phyloP scores from a whole-genome alignment of 2,329 filamentous ascomycete species.

The Beauveria sp. region DNA sequence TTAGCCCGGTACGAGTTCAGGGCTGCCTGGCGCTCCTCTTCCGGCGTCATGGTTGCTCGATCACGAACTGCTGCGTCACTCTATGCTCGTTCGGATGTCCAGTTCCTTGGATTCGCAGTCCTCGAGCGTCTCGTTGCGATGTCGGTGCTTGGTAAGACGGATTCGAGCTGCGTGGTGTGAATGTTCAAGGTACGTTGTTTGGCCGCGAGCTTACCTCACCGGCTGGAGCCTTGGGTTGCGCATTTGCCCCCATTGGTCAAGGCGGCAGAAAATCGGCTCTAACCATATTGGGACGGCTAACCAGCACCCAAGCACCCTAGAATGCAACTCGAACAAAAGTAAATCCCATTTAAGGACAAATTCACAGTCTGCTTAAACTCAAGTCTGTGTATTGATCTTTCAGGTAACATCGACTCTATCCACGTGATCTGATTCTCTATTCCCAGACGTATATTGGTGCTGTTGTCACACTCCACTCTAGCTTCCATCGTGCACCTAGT shows the following conservation, averaged over 20 bases:
- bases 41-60: conserved; percentile 38
- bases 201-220: conserved; percentile 33
- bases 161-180: not conserved
- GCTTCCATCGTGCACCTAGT: not conserved
- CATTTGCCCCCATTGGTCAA: conserved; percentile 4
- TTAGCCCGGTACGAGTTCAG: conserved; percentile 72
- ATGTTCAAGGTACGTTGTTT: conserved; percentile 3
- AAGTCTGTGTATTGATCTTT: not conserved
- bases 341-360: not conserved
- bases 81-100: not conserved
- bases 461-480: not conserved
- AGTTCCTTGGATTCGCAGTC: not conserved
- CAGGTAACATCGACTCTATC: not conserved
- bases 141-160: not conserved
- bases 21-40: conserved; percentile 58
- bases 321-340: not conserved
- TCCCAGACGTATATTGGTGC: not conserved
- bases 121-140: not conserved
- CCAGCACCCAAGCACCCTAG: not conserved
- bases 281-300: not conserved
- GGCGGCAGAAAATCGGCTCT: conserved; percentile 11
- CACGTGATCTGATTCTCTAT: not conserved
- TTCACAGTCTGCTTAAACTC: not conserved
- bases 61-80: conserved; percentile 4
- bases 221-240: conserved; percentile 23